A percentile compares a stretch with the other conserved stretches of the same genome.
These are phyloP conservation scores for Ilyonectria sp. DNA, from an alignment of 2,329 filamentous ascomycete species.

Conservation along the genomic window DNA sequence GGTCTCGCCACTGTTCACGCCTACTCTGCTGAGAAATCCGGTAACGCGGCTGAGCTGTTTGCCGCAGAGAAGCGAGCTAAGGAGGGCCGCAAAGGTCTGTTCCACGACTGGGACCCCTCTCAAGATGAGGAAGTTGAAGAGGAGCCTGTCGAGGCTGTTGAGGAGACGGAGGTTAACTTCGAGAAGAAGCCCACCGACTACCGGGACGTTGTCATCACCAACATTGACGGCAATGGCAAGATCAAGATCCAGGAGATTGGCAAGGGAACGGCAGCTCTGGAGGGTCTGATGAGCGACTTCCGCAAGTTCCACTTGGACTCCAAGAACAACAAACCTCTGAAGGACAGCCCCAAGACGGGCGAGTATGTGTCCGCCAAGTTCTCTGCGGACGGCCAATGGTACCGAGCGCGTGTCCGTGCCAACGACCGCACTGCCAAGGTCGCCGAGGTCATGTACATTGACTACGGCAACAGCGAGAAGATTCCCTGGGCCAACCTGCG, in stretches of 20 bases:
- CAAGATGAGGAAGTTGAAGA: slow-evolving; percentile 79
- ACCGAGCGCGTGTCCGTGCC: slow-evolving; percentile 89
- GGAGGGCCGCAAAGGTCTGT: slow-evolving; percentile 88
- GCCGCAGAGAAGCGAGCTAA: slow-evolving; percentile 92
- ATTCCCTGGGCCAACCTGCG: slow-evolving; percentile 89
- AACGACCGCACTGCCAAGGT: slow-evolving; percentile 93
- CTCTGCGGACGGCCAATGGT: slow-evolving; percentile 92
- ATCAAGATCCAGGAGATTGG: slow-evolving; percentile 95
- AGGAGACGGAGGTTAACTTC: slow-evolving; percentile 66
- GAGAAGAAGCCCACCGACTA: slow-evolving; percentile 85
- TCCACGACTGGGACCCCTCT: slow-evolving; percentile 95
- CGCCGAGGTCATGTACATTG: slow-evolving; percentile 93
- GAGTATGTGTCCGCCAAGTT: slow-evolving; percentile 95
- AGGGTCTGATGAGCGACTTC: slow-evolving; percentile 92
- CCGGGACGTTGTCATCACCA: slow-evolving; percentile 92
- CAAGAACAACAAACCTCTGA: slow-evolving; percentile 81
- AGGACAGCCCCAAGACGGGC: slow-evolving; percentile 87
- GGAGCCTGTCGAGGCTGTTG: slow-evolving; percentile 65
- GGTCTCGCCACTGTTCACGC: slow-evolving; percentile 92
- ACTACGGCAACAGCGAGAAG: slow-evolving; percentile 95
- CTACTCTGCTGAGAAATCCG: slow-evolving; percentile 96
- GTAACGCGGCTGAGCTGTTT: slow-evolving; percentile 88
- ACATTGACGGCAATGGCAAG: slow-evolving; percentile 85
- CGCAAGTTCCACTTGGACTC: slow-evolving; percentile 90
- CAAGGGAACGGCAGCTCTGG: slow-evolving; percentile 86